Base-by-base conservation (phyloP, 164 flowering plant species). In the Malania oleifera region DNA sequence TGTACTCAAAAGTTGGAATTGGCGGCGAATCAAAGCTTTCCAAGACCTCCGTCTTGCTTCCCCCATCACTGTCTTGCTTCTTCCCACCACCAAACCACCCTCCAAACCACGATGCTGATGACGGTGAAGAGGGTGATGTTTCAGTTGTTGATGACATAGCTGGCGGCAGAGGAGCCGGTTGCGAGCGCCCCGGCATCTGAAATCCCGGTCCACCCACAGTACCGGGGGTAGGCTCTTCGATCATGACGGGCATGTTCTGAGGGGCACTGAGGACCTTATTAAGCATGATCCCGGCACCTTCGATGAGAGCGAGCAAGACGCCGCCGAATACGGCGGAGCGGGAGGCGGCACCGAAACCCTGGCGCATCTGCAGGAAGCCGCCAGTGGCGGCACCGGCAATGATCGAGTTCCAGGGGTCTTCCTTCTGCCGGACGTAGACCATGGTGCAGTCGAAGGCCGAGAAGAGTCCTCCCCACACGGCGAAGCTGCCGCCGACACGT, bases 381-480 rank as follows among this genome's bases (percentile, higher is more conserved):
- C 98, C 98, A 14, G 98, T 91, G 48, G 96, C 90, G 39, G 98
- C 98, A 9, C 95, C 98, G 28, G 96, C 86, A 18, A 86, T 39
- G 63, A 91, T 87, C 1, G 96, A 91, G 69, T 91, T 91, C 96
- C 96, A 91, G 0, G 98, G 98, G 28, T 91, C 96, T 63, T 91
- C 98, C 76, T 91, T 91, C 74, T 91, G 92, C 37, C 98, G 83
- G 35, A 80, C 22, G 67, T 80, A 89, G 29, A 85, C 95, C 87
- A 85, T 79, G 60, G 82, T 56, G 70, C 98, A 91, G 54, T 91
- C 98, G 54, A 81, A 86, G 35, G 81, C 66, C 18, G 95, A 85
- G 73, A 86, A 89, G 1, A 89, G 77, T 5, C 89, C 96, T 2
- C 96, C 96, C 98, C 96, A 92, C 5, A 82, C 93, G 14, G 95